phyloP scores from a whole-genome alignment of 2,329 filamentous ascomycete species.

The Pseudogymnoascus verrucosus region DNA sequence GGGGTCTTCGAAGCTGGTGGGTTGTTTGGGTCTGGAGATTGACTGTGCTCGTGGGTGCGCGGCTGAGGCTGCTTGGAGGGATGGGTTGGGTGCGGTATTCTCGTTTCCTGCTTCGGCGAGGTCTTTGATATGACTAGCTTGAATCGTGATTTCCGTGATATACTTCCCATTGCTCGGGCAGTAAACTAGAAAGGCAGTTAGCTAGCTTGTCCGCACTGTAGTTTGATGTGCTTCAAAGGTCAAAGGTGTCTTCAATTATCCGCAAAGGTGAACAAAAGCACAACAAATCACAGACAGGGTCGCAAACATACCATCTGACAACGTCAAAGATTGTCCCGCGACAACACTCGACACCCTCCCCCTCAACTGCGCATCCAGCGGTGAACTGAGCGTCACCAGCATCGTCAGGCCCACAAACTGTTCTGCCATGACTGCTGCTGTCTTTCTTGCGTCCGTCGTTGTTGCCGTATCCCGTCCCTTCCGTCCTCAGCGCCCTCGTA shows the following conservation, averaged over 20 bases:
- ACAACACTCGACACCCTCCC: conserved; percentile 28
- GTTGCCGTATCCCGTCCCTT: no score
- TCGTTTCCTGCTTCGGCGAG: conserved; percentile 26
- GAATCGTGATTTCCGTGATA: conserved; percentile 26
- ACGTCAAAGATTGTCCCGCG: conserved; percentile 27
- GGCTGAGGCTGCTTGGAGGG: background rate
- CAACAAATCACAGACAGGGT: no score
- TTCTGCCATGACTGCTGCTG: conserved; percentile 21
- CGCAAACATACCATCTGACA: conserved; percentile 25
- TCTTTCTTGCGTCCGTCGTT: background rate
- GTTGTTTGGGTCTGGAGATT: conserved; percentile 8
- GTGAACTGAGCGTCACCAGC: conserved; percentile 29
- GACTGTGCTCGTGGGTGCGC: background rate
- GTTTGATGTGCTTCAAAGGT: background rate
- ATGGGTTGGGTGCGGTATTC: conserved; percentile 16
- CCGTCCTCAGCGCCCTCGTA: background rate
- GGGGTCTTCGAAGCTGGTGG: conserved; percentile 27
- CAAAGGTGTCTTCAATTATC: background rate
- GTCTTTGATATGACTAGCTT: conserved; percentile 26
- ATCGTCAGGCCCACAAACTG: conserved; percentile 30
- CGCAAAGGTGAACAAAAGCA: background rate
- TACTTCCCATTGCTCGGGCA: conserved; percentile 26
- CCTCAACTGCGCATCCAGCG: conserved; percentile 27
- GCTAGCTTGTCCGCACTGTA: conserved; percentile 8
- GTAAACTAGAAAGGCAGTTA: conserved; percentile 18